Percentiles rank a stretch among this genome's conserved stretches.
These are phyloP conservation scores for Medicago ruthenica DNA, from an alignment of 306 rosid genomes.

Conservation along the genomic window DNA sequence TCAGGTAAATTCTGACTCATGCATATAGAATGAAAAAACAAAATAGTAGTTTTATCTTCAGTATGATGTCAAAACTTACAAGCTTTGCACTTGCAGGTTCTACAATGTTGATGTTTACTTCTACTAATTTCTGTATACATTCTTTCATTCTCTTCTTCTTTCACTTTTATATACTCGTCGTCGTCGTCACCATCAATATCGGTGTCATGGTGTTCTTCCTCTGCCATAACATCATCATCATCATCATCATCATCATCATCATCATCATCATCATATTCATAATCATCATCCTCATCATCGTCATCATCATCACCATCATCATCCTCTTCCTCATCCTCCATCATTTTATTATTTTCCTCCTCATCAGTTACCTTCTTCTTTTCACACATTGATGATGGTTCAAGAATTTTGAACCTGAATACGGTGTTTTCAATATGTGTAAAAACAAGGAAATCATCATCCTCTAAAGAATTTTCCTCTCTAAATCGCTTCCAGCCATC, in stretches of 20 bases:
- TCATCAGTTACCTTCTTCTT: neutral
- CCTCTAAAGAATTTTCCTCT: conserved; percentile 15
- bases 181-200: neutral
- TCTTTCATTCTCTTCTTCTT: conserved; percentile 4
- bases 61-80: conserved; percentile 30
- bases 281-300: neutral
- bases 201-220: no score
- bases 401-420: conserved; percentile 38
- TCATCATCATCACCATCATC: neutral
- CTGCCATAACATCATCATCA: neutral
- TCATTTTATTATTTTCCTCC: neutral
- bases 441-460: no score
- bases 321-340: neutral
- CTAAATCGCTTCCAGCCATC: conserved; percentile 38
- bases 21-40: neutral
- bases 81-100: conserved; percentile 3
- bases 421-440: neutral
- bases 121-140: neutral
- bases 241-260: neutral
- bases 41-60: neutral
- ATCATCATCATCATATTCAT: neutral
- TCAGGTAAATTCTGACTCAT: neutral
- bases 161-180: neutral
- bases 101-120: neutral
- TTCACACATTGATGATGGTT: conserved; percentile 24